These are phyloP conservation scores for Lactarius trivialis DNA, from an alignment of 768 basidiomycete species.

Conservation along the genomic window DNA sequence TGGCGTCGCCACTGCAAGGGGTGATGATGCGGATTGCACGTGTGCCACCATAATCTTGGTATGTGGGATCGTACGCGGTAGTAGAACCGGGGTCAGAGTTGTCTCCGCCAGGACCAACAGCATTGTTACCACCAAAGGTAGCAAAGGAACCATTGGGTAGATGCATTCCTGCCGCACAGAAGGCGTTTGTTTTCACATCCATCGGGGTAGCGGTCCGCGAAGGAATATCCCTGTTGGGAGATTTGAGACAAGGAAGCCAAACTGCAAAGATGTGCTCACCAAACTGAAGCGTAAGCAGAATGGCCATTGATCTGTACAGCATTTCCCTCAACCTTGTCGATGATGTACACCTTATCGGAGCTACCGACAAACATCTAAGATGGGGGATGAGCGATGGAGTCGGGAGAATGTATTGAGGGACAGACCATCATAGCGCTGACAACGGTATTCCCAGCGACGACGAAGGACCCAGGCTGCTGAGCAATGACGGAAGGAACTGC, in stretches of 20 bases:
- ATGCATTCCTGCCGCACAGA: constrained; percentile 79
- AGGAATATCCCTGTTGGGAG: constrained; percentile 48
- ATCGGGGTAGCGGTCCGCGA: constrained; percentile 54
- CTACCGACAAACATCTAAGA: constrained; percentile 73
- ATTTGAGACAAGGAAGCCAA: neutral
- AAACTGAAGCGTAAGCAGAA: constrained; percentile 68
- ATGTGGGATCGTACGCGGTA: constrained; percentile 54
- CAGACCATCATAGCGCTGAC: constrained; percentile 51
- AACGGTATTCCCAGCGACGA: constrained; percentile 33
- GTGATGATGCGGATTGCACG: constrained; percentile 74
- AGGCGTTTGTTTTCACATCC: constrained; percentile 68
- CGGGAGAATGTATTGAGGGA: neutral
- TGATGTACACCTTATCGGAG: constrained; percentile 73
- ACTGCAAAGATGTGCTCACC: constrained; percentile 33
- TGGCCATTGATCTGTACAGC: constrained; percentile 56
- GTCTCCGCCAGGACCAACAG: constrained; percentile 59
- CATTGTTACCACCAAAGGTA: constrained; percentile 73
- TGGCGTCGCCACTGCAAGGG: constrained; percentile 55
- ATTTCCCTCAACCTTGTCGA: constrained; percentile 85
- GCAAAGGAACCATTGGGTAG: constrained; percentile 70
- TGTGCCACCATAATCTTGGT: constrained; percentile 75
- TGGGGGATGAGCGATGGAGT: neutral
- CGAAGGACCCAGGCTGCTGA: constrained; percentile 28
- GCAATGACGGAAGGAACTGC: constrained; percentile 26
- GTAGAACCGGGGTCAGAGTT: constrained; percentile 39